Evolutionary conservation across 768 basidiomycete species (phyloP), one percentile per base, ranked within the genome.

Genomic region (Pleurotus giganteus): DNA sequence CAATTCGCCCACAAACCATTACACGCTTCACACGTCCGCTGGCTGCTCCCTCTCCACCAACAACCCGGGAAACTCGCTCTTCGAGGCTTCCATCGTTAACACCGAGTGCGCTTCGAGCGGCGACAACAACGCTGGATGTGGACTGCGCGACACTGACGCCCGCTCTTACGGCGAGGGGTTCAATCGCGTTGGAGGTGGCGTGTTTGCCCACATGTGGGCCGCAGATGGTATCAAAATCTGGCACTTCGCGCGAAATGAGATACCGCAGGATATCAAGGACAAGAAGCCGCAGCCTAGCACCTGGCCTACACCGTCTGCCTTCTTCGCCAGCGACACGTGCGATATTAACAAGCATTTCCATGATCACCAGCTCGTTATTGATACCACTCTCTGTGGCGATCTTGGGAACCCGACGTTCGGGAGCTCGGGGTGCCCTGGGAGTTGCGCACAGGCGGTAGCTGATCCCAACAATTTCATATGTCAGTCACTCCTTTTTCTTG

Each of bases 1-100:
- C 59, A 61, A 78, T 23, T 76, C 81, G 61, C 57, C 67, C 1
- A 71, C 66, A 24, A 89, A 91, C 59, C 86, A 84, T 55, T 79
- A 81, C 66, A 82, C 87, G 0, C 73, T 90, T 4, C 89, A 90
- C 64, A 84, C 80, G 11, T 72, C 77, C 8, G 62, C 68, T 15
- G 74, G 72, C 29, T 78, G 79, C 59, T 63, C 68, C 8, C 64
- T 69, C 53, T 69, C 66, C 13, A 60, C 71, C 29, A 61, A 69
- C 39, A 61, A 53, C 52, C 42, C 52, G 7, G 51, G 50, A 4
- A 44, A 44, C 24, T 55, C 44, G 24, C 11, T 63, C 62, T 2
- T 65, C 60, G 57, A 61, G 52, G 8, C 27, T 54, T 34, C 62
- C 60, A 4, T 50, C 24, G 42, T 58, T 12, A 47, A 53, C 23